Base-by-base conservation (phyloP, 345 rosid species). In the Erysimum cheiranthoides region DNA sequence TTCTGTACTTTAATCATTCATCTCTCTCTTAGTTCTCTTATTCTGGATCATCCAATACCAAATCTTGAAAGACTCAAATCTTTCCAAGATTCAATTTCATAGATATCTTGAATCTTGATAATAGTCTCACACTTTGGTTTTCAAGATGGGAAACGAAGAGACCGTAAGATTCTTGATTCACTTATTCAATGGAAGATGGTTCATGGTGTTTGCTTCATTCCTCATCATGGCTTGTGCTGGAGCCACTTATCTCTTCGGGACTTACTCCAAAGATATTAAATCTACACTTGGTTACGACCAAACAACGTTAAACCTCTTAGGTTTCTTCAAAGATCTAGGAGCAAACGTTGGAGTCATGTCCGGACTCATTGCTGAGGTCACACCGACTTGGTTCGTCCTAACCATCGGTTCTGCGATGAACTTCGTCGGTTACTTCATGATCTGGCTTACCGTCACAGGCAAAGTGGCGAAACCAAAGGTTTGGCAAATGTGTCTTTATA, bases 171-270 rank as follows among this genome's bases (percentile, higher is more conserved):
- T 92, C 73, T 45, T 84, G 40, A 54, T 80, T 1, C 88, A 88
- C 67, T 66, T 89, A 30, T 7, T 92, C 8, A 66, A 52, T 13
- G 96, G 96, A 42, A 81, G 98, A 79, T 93, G 96, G 98, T 93
- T 93, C 78, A 82, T 91, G n/a, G 88, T 90, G 12, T 93, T 89
- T 75, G 98, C 96, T 1, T 86, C 98, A 0, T 93, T 90, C 81
- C 79, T 93, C 57, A 85, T 93, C 74, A 93, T 93, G 98, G 86
- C 91, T 9, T 93, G 96, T 18, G 94, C 98, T 14, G 96, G 98
- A 5, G 95, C 92, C 10, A 93, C 98, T 0, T 90, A 93, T 81
- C 83, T 93, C 0, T 93, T 93, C 36, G 90, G 95, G 0, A 86
- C 88, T 9, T 93, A 93, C 84, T 93, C 98, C 17, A 89, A 89